Evolutionary conservation across 345 rosid genomes (phyloP).

Genomic region (Pistacia atlantica): DNA sequence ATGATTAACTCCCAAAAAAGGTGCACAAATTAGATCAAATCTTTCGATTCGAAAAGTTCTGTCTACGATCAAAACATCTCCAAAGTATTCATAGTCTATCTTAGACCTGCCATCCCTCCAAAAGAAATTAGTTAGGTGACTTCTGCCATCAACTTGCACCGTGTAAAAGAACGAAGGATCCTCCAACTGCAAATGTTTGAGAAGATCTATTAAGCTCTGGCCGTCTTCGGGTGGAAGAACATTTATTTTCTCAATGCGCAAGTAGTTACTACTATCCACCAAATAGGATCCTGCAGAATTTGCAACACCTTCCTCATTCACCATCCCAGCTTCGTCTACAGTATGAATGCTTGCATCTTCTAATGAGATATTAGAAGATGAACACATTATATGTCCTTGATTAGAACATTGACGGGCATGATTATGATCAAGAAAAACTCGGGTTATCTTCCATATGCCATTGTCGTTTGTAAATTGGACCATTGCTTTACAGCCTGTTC

Average conservation of each 20-base stretch:
- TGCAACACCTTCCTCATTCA: background rate
- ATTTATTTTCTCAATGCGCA: background rate
- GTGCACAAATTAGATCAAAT: background rate
- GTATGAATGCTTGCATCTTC: background rate
- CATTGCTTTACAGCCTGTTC: conserved; percentile 19
- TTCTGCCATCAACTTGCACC: conserved; percentile 8
- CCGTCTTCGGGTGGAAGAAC: background rate
- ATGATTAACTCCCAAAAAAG: background rate
- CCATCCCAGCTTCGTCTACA: background rate
- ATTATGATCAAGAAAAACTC: conserved; percentile 11
- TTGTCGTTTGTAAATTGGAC: conserved; percentile 1
- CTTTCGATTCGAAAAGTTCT: background rate
- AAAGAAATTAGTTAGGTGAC: conserved; percentile 12
- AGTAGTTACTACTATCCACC: background rate
- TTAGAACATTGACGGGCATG: background rate
- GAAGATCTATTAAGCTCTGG: conserved; percentile 12
- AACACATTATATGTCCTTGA: background rate
- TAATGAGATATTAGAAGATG: background rate
- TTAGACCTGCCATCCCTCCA: conserved; percentile 28
- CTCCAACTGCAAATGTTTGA: conserved; percentile 15
- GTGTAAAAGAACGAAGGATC: conserved; percentile 23
- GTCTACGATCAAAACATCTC: background rate
- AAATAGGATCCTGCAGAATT: background rate
- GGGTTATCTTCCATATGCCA: conserved; percentile 25
- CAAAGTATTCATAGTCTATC: conserved; percentile 5